Evolutionary conservation across 768 basidiomycete species (phyloP), one percentile per base, ranked within the genome.

Genomic region (Mycena chlorophos): DNA sequence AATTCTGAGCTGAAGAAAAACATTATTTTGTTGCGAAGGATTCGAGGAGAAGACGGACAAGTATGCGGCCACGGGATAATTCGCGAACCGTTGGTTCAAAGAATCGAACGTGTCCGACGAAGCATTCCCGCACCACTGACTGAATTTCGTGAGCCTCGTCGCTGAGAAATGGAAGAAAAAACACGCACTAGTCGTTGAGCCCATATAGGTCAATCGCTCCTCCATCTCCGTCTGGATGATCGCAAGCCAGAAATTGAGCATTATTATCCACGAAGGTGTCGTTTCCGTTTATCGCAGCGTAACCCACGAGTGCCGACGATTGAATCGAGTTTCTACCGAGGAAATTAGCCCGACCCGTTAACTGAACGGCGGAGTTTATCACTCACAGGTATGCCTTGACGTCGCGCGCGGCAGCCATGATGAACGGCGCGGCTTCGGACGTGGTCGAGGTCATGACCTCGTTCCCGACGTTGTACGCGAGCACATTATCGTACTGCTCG

Each of bases 191-290:
- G 71, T 89, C 82, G 72, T 94, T 95, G 49, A 95, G 72, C 31
- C 94, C 94, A 61, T 85, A 96, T 12, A 97, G 63, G 69, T 97
- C 94, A 53, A 97, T 87, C 19, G 88, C 71, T 14, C 83, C 81
- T 6, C 26, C 46, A 76, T 67, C 52, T 78, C 86, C 8, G 82
- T 81, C 72, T 8, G 79, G 73, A 4, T 79, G 74, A 63, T 91
- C 89, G 65, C 94, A 97, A 20, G 88, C 80, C 28, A 97, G 78
- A 68, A 85, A 97, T 64, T 85, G 79, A 8, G 94, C 91, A 30
- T 94, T 69, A 29, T 82, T 79, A 56, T 79, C 77, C 37, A 86
- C 74, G 79, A 84, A 93, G 30, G 71, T 68, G 14, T 82, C 64
- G 38, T 76, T 75, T 3, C 87, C 92, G 64, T 97, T 87, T 39